Evolutionary conservation across 768 basidiomycete species (phyloP).

Genomic region (Mycena latifolia): DNA sequence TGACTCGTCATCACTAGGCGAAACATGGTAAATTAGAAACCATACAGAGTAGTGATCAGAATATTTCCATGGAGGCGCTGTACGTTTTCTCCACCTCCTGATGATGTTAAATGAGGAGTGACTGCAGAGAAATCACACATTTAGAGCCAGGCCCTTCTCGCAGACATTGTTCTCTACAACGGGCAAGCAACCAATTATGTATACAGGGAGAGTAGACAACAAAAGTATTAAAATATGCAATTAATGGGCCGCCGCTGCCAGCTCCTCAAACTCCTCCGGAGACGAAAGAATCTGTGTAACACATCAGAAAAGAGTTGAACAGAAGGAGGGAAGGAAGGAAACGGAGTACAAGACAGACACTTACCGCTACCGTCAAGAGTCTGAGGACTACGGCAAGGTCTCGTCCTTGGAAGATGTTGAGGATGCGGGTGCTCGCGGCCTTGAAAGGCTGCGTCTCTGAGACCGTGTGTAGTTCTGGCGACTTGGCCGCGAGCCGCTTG

Average conservation of each 20-base stretch:
- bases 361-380: slow-evolving; percentile 2
- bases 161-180: too few species aligned
- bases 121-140: too few species aligned
- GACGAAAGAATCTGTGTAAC: slow-evolving; percentile 5
- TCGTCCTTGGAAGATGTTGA: not conserved
- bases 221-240: too few species aligned
- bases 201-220: too few species aligned
- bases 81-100: too few species aligned
- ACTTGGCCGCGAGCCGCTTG: not conserved
- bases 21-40: too few species aligned
- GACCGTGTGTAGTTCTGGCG: not conserved
- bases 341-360: slow-evolving; percentile 7
- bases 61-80: too few species aligned
- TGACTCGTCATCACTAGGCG: slow-evolving; percentile 59
- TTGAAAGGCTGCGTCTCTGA: not conserved
- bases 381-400: slow-evolving; percentile 6
- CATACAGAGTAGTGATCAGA: too few species aligned
- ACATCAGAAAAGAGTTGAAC: slow-evolving; percentile 9
- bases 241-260: not conserved
- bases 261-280: slow-evolving; percentile 5
- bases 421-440: not conserved
- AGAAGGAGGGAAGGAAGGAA: slow-evolving; percentile 1
- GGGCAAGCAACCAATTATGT: too few species aligned
- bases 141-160: too few species aligned
- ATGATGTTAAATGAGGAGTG: too few species aligned